Base-by-base conservation (phyloP, 192 early-diverging fungal species). In the Linnemannia zychae region DNA sequence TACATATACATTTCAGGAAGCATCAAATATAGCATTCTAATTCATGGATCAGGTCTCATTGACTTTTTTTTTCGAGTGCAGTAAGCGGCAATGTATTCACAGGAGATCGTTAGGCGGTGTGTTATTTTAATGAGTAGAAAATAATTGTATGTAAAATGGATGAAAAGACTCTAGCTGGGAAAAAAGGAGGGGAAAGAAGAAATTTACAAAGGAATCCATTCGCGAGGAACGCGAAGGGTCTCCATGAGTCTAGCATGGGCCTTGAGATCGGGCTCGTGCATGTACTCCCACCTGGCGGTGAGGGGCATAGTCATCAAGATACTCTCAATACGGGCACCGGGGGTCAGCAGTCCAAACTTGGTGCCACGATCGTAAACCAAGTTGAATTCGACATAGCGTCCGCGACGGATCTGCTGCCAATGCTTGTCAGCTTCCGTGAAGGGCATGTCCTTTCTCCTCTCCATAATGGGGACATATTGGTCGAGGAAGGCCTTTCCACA, bases 381-480 rank as follows among this genome's bases (percentile, higher is more conserved):
- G 84, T 99, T 99, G 87, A 99, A 99, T 82, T 99, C 98, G 34
- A 97, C 98, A 88, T 99, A 99, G 40, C 97, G 92, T 15, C 98
- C 98, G 50, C 98, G 93, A 67, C 98, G 93, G 46, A 99, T 77
- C 79, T 98, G 95, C 89, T 99, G 98, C 98, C 98, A 99, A 49
- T 90, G 70, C 88, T 95, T 98, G 86, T 96, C 90, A 15, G 93
- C 91, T 24, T 89, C 81, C 20, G 95, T 93, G 79, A 92, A 99
- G 40, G 92, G 92, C 91, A 93, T 93, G 63, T 95, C 87, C 91
- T 92, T 98, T 38, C 98, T 92, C 70, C 89, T 88, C 73, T 95
- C 87, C 38, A 99, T 88, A 44, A 99, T 95, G 11, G 98, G 98
- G 49, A 98, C 78, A 79, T 99, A 99, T 40, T 97, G 95, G 17